These are phyloP conservation scores for Stenocarpella maydis DNA, from an alignment of 2,329 filamentous ascomycete genomes.

Conservation along the genomic window DNA sequence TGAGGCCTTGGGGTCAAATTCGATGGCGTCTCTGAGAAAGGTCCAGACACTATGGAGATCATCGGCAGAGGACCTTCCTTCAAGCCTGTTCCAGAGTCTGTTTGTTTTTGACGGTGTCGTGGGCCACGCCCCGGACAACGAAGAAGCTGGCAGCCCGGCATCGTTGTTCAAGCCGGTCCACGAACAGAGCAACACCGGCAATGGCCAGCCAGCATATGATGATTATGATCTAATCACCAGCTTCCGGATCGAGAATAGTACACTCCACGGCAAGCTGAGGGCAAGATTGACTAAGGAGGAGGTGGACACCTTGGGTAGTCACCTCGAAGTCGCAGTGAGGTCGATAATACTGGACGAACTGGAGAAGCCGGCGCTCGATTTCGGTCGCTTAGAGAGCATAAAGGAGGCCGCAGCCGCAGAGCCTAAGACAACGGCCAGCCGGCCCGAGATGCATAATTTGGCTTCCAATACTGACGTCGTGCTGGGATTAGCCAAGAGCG, in stretches of 20 bases:
- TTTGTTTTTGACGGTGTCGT: slow-evolving; percentile 41
- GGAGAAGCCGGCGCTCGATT: slow-evolving; percentile 22
- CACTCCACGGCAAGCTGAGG: slow-evolving; percentile 37
- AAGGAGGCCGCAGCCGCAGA: neutral
- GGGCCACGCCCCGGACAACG: neutral
- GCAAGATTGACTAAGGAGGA: slow-evolving; percentile 32
- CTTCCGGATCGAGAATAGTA: slow-evolving; percentile 37
- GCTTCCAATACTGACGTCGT: slow-evolving; percentile 28
- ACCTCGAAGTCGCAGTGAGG: slow-evolving; percentile 25
- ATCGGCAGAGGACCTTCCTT: slow-evolving; percentile 29
- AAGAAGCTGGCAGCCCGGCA: neutral
- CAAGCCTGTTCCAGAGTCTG: slow-evolving; percentile 39
- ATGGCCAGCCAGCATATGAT: slow-evolving; percentile 36
- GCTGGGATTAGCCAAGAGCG: slow-evolving; percentile 34
- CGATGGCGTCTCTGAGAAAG: slow-evolving; percentile 38
- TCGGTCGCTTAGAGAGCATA: neutral
- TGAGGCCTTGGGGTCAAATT: slow-evolving; percentile 32
- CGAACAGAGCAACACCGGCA: neutral
- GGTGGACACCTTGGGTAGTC: slow-evolving; percentile 26
- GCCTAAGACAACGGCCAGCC: neutral
- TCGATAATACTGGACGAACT: slow-evolving; percentile 6
- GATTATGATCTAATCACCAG: slow-evolving; percentile 41
- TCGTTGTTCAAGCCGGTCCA: slow-evolving; percentile 1
- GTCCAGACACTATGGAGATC: slow-evolving; percentile 39
- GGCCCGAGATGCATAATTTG: neutral